Conservation (phyloP, 306 rosid species). For the Mimosa pudica region DNA sequence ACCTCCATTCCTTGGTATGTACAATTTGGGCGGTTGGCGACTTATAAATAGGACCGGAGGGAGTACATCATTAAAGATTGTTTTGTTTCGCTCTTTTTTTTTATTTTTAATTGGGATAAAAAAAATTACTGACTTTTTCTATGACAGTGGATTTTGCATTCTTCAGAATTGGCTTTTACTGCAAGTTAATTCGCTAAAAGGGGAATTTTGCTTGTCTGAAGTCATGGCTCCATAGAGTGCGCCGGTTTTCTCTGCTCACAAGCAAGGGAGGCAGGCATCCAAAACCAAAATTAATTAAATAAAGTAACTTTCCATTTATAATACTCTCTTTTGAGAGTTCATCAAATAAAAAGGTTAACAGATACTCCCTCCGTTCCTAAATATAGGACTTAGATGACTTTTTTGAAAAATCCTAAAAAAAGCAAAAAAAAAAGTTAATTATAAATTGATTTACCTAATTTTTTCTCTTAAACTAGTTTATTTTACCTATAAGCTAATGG, state of each 20-base stretch:
- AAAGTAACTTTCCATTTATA: background rate
- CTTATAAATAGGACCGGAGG: no score
- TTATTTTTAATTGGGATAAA: background rate
- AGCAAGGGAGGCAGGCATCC: background rate
- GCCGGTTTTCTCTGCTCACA: constrained; percentile 45
- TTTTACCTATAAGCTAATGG: no score
- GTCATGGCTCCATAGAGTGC: constrained; percentile 43
- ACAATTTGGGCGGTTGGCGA: no score
- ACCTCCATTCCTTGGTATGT: no score
- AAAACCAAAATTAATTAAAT: background rate
- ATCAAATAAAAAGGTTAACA: background rate
- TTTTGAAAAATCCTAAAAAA: no score
- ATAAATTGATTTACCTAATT: no score
- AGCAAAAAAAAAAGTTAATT: no score
- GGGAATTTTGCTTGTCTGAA: constrained; percentile 34
- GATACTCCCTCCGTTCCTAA: no score
- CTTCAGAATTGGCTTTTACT: constrained; percentile 42
- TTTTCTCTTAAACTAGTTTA: no score
- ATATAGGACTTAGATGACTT: no score
- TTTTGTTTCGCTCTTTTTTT: constrained; percentile 1
- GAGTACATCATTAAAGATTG: background rate
- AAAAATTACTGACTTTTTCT: background rate
- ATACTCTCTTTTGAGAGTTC: background rate
- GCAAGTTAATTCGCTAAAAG: constrained; percentile 40
- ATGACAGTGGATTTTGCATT: constrained; percentile 24